These are phyloP conservation scores for Rhododendron mucronatum DNA, from an alignment of 148 eudicot genomes.

Conservation along the genomic window DNA sequence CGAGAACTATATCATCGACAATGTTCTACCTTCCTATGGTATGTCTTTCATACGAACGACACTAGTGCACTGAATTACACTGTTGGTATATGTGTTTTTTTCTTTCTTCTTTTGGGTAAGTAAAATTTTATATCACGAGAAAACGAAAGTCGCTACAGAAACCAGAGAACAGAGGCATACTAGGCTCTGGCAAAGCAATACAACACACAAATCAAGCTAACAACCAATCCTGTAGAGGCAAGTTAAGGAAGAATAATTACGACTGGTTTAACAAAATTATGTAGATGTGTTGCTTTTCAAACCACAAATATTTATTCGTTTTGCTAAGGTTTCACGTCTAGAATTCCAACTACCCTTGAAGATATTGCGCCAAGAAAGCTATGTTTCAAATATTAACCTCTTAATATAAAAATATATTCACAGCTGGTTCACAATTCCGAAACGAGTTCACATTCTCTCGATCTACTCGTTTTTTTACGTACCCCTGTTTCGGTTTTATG, in stretches of 20 bases:
- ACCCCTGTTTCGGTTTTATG: neutral
- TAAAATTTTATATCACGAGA: no score
- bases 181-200: no score
- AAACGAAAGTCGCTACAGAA: no score
- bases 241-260: neutral
- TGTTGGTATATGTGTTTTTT: no score
- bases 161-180: no score
- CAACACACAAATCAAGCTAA: neutral
- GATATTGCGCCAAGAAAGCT: neutral
- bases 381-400: neutral
- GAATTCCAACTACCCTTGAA: neutral
- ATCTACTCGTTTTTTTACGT: neutral
- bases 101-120: no score
- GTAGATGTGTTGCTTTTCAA: neutral
- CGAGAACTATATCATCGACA: constrained; percentile 28
- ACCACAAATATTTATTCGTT: neutral
- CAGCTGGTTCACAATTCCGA: neutral
- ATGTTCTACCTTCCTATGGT: constrained; percentile 41
- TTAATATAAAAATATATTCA: neutral
- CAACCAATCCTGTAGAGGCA: neutral
- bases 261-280: neutral
- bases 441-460: neutral
- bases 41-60: neutral
- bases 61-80: no score
- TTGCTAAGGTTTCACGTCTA: neutral